Evolutionary conservation across 2,329 filamentous ascomycete genomes (phyloP).

Genomic region (Trichoderma hamatum): DNA sequence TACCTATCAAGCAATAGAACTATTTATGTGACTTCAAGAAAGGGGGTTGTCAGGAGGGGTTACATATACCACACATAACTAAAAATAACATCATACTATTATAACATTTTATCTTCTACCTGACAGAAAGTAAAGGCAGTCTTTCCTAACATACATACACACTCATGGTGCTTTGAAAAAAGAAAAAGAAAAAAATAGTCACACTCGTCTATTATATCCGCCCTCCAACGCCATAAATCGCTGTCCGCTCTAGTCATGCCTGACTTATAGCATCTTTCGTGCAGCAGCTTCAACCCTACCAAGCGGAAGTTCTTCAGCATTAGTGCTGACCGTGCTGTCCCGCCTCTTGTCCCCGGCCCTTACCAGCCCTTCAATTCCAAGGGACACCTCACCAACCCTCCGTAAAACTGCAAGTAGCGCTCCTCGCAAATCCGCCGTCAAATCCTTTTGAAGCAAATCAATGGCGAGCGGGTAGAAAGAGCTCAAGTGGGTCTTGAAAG

Average conservation of each 20-base stretch:
- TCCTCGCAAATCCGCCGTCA: slow-evolving; percentile 75
- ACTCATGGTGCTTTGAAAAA: slow-evolving; percentile 10
- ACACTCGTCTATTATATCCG: slow-evolving; percentile 36
- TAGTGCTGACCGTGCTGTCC: slow-evolving; percentile 46
- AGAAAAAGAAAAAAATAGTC: background rate
- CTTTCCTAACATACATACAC: slow-evolving; percentile 14
- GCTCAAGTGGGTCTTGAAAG: slow-evolving; percentile 77
- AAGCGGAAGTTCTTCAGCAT: slow-evolving; percentile 35
- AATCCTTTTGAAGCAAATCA: slow-evolving; percentile 79
- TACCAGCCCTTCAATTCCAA: slow-evolving; percentile 59
- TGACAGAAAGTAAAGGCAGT: slow-evolving; percentile 4
- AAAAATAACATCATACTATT: slow-evolving; percentile 12
- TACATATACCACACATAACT: background rate
- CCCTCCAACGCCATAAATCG: slow-evolving; percentile 36
- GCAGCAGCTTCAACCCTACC: slow-evolving; percentile 37
- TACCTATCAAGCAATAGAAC: background rate
- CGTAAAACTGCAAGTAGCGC: slow-evolving; percentile 77
- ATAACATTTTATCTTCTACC: slow-evolving; percentile 8
- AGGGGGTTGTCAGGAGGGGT: slow-evolving; percentile 38
- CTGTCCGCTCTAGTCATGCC: slow-evolving; percentile 26
- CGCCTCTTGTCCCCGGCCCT: slow-evolving; percentile 41
- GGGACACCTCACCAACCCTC: slow-evolving; percentile 77
- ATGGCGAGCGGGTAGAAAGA: slow-evolving; percentile 87
- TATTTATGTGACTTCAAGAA: slow-evolving; percentile 36
- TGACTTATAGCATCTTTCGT: slow-evolving; percentile 41